Base-by-base conservation (phyloP, 768 basidiomycete species). In the Xerocomellus amylosporus region DNA sequence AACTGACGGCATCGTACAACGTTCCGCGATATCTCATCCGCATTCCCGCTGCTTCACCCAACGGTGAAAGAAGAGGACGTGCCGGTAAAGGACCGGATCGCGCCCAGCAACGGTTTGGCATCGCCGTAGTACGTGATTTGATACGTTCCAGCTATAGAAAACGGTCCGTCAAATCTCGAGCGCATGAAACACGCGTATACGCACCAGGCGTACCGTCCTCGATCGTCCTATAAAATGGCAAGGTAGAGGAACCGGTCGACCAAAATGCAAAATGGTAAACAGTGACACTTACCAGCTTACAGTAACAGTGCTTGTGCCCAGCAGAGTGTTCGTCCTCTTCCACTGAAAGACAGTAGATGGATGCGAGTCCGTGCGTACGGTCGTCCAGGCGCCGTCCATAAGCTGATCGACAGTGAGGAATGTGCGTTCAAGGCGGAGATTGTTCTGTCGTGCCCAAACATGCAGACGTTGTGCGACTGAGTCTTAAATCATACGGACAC, bases 71-170 rank as follows among this genome's bases (percentile, higher is more conserved):
- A 77, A 22, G 80, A 79, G 1, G 87, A 88, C 17, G 71, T 71
- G 19, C 84, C 85, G 24, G 76, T 77, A 70, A 91, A 90, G 1
- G 86, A 63, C 13, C 75, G 76, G 54, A 90, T 84, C 28, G 75
- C 70, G 8, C 89, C 87, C 46, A 83, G 72, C 42, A 86, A 66
- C 2, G 83, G 76, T 72, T 90, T 91, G n/a, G 82, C 81, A 67
- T 92, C 88, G 9, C 88, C 90, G 56, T 81, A 84, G 68, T 91
- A 91, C 46, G 67, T 71, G 28, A 91, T 69, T 26, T 85, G 85
- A 71, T 90, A 91, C 5, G 78, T 83, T 30, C 89, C 88, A 28
- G 80, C 87, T 84, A 62, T 22, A 28, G 9, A 28, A 50, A 33
- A 12, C 5, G 8, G 17, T 12, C 9, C 3, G 8, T 55, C 1